Evolutionary conservation across 768 basidiomycete genomes (phyloP).

Genomic region (Mycena venus): DNA sequence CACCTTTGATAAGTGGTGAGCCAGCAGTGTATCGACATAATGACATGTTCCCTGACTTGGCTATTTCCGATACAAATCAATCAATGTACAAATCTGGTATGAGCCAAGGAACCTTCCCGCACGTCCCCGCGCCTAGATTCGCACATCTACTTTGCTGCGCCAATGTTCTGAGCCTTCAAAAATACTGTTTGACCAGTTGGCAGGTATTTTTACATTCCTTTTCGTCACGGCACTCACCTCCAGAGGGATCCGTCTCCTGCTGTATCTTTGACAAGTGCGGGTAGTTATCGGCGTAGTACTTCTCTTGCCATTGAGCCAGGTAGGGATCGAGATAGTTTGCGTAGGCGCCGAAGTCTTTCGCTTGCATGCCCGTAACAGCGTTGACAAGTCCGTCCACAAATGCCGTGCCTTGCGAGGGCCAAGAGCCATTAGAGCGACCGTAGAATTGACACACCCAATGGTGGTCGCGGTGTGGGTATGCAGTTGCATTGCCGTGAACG

Average conservation of each 20-base stretch:
- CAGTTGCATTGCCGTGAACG: conserved; percentile 3
- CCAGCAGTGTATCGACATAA: too few species aligned
- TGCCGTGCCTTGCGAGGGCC: conserved; percentile 2
- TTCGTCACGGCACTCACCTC: too few species aligned
- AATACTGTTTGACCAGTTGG: too few species aligned
- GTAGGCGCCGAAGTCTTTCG: conserved; percentile 27
- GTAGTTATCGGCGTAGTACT: conserved; percentile 35
- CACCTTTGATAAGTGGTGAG: too few species aligned
- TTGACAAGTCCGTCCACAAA: conserved; percentile 19
- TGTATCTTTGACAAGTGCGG: conserved; percentile 26
- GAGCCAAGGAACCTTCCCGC: too few species aligned
- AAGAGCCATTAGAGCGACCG: neutral
- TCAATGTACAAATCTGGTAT: too few species aligned
- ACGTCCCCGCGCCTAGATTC: too few species aligned
- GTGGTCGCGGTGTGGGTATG: conserved; percentile 25
- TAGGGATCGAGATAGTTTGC: conserved; percentile 42
- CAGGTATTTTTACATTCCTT: too few species aligned
- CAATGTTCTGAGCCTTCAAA: conserved; percentile 23
- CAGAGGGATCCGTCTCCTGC: conserved; percentile 29
- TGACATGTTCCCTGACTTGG: too few species aligned
- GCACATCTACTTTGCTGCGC: neutral
- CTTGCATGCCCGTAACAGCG: conserved; percentile 12
- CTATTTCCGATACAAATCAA: too few species aligned
- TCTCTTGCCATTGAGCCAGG: conserved; percentile 36
- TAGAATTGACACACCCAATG: conserved; percentile 30